Percentiles rank a stretch among this genome's conserved stretches.
Evolutionary conservation across 1,139 yeast genomes (phyloP).

Genomic region (Suhomyces choctaworum): DNA sequence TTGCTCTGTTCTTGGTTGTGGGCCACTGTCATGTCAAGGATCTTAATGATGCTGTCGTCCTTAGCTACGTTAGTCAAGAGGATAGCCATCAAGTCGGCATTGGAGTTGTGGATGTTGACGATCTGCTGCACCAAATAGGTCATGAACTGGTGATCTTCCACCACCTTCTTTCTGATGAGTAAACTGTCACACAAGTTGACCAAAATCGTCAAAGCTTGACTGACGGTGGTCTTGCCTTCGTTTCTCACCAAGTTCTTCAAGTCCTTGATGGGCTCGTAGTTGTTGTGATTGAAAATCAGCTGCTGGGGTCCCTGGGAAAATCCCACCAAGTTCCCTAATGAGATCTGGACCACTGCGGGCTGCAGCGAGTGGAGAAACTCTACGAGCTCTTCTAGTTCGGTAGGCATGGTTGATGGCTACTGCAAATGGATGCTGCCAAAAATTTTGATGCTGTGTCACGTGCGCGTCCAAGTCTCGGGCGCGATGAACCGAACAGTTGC

Average conservation of each 20-base stretch:
- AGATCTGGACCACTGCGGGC: slow-evolving; percentile 80
- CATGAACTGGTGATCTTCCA: slow-evolving; percentile 62
- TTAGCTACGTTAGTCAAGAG: slow-evolving; percentile 84
- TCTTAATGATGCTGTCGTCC: slow-evolving; percentile 58
- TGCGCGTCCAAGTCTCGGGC: no score
- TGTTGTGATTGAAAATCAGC: slow-evolving; percentile 66
- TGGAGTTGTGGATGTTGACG: slow-evolving; percentile 55
- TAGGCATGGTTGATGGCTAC: slow-evolving; percentile 42
- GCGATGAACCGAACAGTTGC: no score
- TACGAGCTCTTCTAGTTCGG: slow-evolving; percentile 69
- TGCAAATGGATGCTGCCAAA: no score
- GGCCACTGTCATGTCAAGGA: slow-evolving; percentile 51
- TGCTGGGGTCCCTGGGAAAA: slow-evolving; percentile 72
- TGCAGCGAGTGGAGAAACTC: slow-evolving; percentile 82
- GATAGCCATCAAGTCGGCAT: slow-evolving; percentile 83
- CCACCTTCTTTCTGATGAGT: slow-evolving; percentile 62
- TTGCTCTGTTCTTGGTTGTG: slow-evolving; percentile 30
- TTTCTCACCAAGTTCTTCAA: slow-evolving; percentile 58
- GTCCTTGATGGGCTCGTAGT: slow-evolving; percentile 73
- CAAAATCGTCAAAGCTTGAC: slow-evolving; percentile 74
- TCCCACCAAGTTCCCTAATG: slow-evolving; percentile 81
- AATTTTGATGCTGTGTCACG: no score
- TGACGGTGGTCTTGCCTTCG: slow-evolving; percentile 55
- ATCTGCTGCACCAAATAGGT: slow-evolving; percentile 55
- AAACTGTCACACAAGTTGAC: slow-evolving; percentile 79